A percentile compares a stretch with the other conserved stretches of the same genome.
These are phyloP conservation scores for Capsella bursapastoris DNA, from an alignment of 345 rosid genomes.

Conservation along the genomic window DNA sequence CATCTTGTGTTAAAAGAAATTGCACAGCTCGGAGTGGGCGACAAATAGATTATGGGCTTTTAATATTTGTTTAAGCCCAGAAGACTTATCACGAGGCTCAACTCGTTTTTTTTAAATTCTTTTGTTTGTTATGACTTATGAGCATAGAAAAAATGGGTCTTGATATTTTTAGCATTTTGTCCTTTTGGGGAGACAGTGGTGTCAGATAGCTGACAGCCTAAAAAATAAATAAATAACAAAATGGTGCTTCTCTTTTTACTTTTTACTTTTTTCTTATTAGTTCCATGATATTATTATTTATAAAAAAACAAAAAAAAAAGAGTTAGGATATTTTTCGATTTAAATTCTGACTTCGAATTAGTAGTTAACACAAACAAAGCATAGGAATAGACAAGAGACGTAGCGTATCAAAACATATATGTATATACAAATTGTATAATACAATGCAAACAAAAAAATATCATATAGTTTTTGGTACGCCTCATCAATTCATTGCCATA, in stretches of 20 bases:
- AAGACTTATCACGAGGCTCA: background rate
- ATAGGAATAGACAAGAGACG: conserved; percentile 1
- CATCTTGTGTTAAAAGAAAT: background rate
- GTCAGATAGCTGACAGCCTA: conserved; percentile 40
- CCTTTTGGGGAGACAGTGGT: conserved; percentile 35
- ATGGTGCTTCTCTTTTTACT: background rate
- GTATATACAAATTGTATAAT: background rate
- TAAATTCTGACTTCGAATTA: background rate
- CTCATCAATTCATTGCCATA: background rate
- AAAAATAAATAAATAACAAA: background rate
- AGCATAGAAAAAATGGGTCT: conserved; percentile 16
- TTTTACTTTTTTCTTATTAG: background rate
- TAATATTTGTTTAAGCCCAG: conserved; percentile 12
- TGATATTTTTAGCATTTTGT: conserved; percentile 39
- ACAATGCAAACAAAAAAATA: background rate
- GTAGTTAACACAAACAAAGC: background rate
- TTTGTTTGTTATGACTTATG: background rate
- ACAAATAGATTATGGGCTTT: conserved; percentile 4
- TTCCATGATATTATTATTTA: background rate
- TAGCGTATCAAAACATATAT: background rate
- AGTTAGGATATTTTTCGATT: background rate
- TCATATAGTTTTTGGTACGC: background rate
- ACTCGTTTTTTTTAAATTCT: background rate
- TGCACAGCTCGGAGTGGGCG: conserved; percentile 4
- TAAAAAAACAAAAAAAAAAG: background rate